Evolutionary conservation across 805 yeast genomes (phyloP), one percentile per base, ranked within the genome.

Genomic region (Pichia phayaonensis): DNA sequence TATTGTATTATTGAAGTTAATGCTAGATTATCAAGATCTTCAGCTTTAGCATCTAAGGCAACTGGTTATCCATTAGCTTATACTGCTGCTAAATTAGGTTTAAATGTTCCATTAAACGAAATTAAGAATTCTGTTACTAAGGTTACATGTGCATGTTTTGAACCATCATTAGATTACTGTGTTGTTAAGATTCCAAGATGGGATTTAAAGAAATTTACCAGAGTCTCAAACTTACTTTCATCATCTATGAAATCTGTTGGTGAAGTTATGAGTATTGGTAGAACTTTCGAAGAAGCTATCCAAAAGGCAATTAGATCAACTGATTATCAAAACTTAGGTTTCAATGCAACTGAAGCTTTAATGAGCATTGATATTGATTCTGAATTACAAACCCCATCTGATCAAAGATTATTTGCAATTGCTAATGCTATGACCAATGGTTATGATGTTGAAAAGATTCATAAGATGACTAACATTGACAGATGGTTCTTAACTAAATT

Each of bases 201-300:
- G 99, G 99, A 92, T 72, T 79, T 92, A 72, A 86, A 87, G 76
- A 92, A 92, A 72, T 92, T 92, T 72, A 87, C 92, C 54, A 80
- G 96, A 67, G 98, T 92, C 39, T 86, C 95, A 21, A 83, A 87
- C 47, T 76, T 83, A 66, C 79, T 92, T 60, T 85, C 94, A 11
- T 90, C 97, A 2, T 82, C 96, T 29, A 92, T 92, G 99, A 92
- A 92, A 73, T 90, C 97, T 55, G 98, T 92, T 58, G 99, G 99
- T 75, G 99, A 92, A 70, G 98, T 94, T 48, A 92, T 92, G 99
- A 80, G 92, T 59, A 88, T 92, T 64, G 99, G 99, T 64, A 80
- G 99, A 69, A 92, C 95, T 26, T 92, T 92, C 59, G 99, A 92
- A 71, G 99, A 92, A 68, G 96, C 97, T 11, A 87, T 92, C 57